A percentile compares a stretch with the other conserved stretches of the same genome.
These are phyloP conservation scores for Hymenoscyphus scutula DNA, from an alignment of 2,329 filamentous ascomycete species.

Conservation along the genomic window DNA sequence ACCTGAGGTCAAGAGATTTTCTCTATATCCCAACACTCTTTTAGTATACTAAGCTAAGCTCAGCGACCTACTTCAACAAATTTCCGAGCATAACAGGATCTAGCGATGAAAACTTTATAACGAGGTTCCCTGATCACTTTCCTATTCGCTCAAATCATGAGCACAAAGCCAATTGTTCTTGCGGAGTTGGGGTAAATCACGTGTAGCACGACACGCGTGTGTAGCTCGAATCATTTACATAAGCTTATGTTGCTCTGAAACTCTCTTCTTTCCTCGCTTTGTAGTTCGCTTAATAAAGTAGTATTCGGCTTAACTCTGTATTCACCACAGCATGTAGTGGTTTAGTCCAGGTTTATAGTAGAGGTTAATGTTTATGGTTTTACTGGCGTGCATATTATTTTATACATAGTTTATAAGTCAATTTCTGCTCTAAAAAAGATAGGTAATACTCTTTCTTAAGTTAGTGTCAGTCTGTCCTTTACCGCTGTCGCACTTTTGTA, in stretches of 20 bases:
- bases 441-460: background rate
- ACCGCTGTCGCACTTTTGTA: no score
- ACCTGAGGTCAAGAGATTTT: background rate
- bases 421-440: background rate
- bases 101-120: background rate
- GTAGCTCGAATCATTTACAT: background rate
- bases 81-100: background rate
- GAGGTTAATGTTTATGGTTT: background rate
- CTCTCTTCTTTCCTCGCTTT: background rate
- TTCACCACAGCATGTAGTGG: background rate
- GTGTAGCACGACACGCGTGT: background rate
- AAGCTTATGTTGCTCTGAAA: background rate
- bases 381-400: background rate
- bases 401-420: background rate
- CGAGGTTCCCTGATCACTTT: background rate
- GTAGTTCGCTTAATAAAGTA: background rate
- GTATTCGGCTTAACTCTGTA: background rate
- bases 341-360: background rate
- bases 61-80: background rate
- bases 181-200: background rate
- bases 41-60: background rate
- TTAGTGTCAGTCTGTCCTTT: background rate
- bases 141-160: background rate
- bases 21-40: background rate
- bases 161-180: constrained; percentile 29